Conservation (phyloP, 2,329 filamentous ascomycete species). For the Coniochaeta hoffmannii region DNA sequence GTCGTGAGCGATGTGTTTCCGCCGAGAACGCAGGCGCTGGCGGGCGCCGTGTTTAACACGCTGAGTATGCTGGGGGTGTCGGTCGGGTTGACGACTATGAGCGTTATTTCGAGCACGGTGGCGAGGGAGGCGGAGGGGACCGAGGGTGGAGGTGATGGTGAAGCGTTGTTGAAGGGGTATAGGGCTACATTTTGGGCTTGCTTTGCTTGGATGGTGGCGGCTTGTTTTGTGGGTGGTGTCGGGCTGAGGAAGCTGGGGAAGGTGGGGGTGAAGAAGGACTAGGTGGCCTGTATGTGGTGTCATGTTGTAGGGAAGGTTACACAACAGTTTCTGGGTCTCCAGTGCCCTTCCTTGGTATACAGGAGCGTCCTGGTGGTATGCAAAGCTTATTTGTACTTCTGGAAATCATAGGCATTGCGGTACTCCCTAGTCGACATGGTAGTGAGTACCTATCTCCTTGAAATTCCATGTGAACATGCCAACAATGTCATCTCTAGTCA, state of each 20-base stretch:
- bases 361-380: too few species aligned
- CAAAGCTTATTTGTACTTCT: too few species aligned
- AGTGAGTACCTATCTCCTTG: too few species aligned
- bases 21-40: constrained; percentile 48
- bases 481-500: too few species aligned
- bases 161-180: neutral
- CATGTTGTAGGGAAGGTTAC: too few species aligned
- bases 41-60: constrained; percentile 56
- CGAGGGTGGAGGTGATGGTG: neutral
- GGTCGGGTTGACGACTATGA: neutral
- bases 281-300: neutral
- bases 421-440: too few species aligned
- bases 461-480: too few species aligned
- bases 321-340: too few species aligned
- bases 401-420: too few species aligned
- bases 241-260: neutral
- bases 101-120: neutral
- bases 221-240: neutral
- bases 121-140: neutral
- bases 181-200: neutral
- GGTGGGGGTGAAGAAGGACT: constrained; percentile 2
- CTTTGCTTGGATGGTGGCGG: constrained; percentile 1
- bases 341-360: too few species aligned
- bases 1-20: constrained; percentile 48
- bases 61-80: constrained; percentile 19